Evolutionary conservation across 306 rosid genomes (phyloP), one percentile per base, ranked within the genome.

Genomic region (Casuarina glauca): DNA sequence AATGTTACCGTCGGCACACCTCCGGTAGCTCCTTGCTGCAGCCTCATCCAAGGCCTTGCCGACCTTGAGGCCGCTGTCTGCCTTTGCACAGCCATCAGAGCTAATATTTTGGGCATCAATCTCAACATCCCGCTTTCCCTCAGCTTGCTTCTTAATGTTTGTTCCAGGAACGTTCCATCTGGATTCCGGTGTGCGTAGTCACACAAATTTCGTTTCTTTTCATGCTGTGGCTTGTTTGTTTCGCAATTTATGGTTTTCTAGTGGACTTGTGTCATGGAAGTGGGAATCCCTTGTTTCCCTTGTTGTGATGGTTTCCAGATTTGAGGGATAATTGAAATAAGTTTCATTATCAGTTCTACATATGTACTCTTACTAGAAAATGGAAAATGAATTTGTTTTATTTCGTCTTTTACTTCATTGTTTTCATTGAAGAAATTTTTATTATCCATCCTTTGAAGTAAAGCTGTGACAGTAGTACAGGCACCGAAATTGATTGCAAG

Each of bases 31-130:
- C 95, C 95, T 3, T 93, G 98, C 74, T 93, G 98, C 84, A 1
- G 77, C 46, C 89, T 93, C 38, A 20, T 93, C 11, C 32, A 90
- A 15, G 97, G 98, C 2, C 97, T 93, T 20, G 91, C 73, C 42
- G 91, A 91, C 45, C 83, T 91, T 3, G 97, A 91, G 39, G 95
- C 95, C 16, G 97, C 95, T 1, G 78, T 82, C 7, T 93, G 98
- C 78, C 93, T 93, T 15, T 93, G 97, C 88, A 93, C 97, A 76
- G 98, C 88, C 49, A 81, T 91, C 32, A 91, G 2, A 16, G 97
- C 95, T 5, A 86, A 76, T 75, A 85, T 91, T 76, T 74, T 93
- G 69, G 97, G 97, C 54, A 86, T 86, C 78, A 84, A 77, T 77
- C 85, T 93, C 57, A 89, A 93, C 84, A 35, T 93, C 76, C 98